Percentiles rank a stretch among this genome's conserved stretches.
Evolutionary conservation across 768 basidiomycete genomes (phyloP).

Genomic region (Leccinum obscurum): DNA sequence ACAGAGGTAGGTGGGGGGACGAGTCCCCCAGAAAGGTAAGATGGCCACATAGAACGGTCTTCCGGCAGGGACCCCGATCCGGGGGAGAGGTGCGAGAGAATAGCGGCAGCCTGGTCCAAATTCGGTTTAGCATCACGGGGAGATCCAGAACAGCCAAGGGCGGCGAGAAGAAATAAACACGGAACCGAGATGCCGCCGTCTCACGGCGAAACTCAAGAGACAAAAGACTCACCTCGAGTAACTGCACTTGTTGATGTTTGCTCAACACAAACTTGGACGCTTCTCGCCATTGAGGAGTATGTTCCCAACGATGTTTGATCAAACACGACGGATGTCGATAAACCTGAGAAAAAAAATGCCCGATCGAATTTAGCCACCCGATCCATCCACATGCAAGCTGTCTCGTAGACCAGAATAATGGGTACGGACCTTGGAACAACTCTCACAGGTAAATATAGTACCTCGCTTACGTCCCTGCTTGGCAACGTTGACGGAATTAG

Average conservation of each 20-base stretch:
- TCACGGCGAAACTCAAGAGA: background rate
- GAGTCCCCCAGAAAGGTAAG: constrained; percentile 70
- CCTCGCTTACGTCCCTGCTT: constrained; percentile 74
- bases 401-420: constrained; percentile 2
- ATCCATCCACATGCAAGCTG: constrained; percentile 6
- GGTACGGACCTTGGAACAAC: constrained; percentile 78
- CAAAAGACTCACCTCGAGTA: constrained; percentile 68
- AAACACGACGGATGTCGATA: constrained; percentile 93
- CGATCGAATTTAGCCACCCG: constrained; percentile 5
- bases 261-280: constrained; percentile 86
- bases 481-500: constrained; percentile 19
- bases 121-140: constrained; percentile 7
- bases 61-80: constrained; percentile 77
- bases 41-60: constrained; percentile 92
- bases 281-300: constrained; percentile 94
- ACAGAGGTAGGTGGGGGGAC: constrained; percentile 50
- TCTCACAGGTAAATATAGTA: constrained; percentile 88
- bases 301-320: constrained; percentile 98
- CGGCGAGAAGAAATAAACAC: constrained; percentile 1
- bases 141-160: background rate
- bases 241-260: constrained; percentile 97
- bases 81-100: constrained; percentile 84
- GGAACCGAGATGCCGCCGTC: background rate
- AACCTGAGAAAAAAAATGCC: constrained; percentile 45
- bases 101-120: constrained; percentile 77